Percentiles rank a stretch among this genome's conserved stretches.
Conservation (phyloP, 805 yeast genomes). For the Saccharomycopsis sp. region DNA sequence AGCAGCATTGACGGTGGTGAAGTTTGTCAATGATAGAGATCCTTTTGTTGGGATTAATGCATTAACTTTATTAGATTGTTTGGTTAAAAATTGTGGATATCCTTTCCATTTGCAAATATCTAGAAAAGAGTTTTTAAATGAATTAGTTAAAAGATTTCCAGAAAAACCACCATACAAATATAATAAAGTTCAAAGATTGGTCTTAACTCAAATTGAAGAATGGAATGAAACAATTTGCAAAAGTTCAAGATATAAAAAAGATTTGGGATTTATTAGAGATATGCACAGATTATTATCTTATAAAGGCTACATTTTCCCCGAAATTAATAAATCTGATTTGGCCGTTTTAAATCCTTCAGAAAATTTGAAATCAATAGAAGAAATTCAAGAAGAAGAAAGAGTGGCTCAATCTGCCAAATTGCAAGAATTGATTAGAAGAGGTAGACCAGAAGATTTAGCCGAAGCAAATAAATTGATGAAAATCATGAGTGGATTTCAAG, state of each 20-base stretch:
- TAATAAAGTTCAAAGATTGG: conserved; percentile 71
- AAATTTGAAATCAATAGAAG: conserved; percentile 77
- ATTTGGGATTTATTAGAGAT: conserved; percentile 83
- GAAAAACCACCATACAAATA: conserved; percentile 87
- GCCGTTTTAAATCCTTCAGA: conserved; percentile 90
- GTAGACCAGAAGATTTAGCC: conserved; percentile 87
- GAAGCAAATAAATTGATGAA: conserved; percentile 97
- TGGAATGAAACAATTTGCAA: conserved; percentile 95
- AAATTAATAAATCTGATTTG: conserved; percentile 78
- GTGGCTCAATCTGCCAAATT: conserved; percentile 89
- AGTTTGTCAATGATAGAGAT: conserved; percentile 70
- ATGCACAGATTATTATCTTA: conserved; percentile 86
- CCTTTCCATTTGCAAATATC: conserved; percentile 94
- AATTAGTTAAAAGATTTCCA: conserved; percentile 85
- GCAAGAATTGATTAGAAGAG: conserved; percentile 91
- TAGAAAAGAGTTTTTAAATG: conserved; percentile 88
- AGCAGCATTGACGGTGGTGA: conserved; percentile 80
- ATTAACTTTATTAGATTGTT: conserved; percentile 67
- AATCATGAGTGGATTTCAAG: conserved; percentile 95
- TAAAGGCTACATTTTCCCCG: conserved; percentile 93
- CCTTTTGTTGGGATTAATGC: conserved; percentile 82
- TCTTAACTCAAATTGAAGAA: conserved; percentile 87
- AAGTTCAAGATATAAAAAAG: conserved; percentile 83
- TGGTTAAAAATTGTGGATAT: conserved; percentile 96
- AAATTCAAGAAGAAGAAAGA: conserved; percentile 85